phyloP scores from a whole-genome alignment of 257 asterid genomes.

The Haberlea rhodopensis region DNA sequence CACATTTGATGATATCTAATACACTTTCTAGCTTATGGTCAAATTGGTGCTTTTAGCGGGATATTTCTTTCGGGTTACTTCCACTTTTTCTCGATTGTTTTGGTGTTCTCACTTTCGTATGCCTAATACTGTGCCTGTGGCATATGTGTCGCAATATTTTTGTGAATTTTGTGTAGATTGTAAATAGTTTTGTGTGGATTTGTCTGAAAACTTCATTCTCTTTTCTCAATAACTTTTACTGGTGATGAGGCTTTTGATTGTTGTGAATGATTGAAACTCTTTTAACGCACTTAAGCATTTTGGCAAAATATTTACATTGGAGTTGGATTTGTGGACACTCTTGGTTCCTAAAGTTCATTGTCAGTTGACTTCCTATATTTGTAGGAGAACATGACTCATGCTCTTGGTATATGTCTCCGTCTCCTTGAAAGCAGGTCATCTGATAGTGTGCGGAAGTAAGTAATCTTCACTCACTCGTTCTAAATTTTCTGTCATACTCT shows the following conservation, averaged over 20 bases:
- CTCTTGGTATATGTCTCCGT: constrained; percentile 92
- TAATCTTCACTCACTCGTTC: constrained; percentile 15
- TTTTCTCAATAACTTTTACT: constrained; percentile 11
- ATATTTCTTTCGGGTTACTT: too few relatives aligned
- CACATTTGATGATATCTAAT: too few relatives aligned
- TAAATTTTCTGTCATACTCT: constrained; percentile 13
- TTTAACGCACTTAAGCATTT: constrained; percentile 13
- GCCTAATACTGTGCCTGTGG: constrained; percentile 3
- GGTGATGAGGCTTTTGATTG: constrained; percentile 9
- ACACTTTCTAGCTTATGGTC: too few relatives aligned
- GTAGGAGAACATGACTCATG: constrained; percentile 84
- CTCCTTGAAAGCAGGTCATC: constrained; percentile 96
- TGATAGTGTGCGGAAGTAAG: constrained; percentile 98
- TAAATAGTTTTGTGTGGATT: constrained; percentile 1
- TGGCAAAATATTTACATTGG: background rate
- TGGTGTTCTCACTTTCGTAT: background rate
- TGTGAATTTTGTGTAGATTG: constrained; percentile 6
- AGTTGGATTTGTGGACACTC: constrained; percentile 16
- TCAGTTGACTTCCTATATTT: constrained; percentile 30
- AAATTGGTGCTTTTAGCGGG: too few relatives aligned
- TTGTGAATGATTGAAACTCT: constrained; percentile 8
- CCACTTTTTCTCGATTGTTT: too few relatives aligned
- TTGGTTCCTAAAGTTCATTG: constrained; percentile 24
- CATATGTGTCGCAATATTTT: constrained; percentile 4
- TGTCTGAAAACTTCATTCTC: background rate